Percentiles rank a stretch among this genome's conserved stretches.
phyloP scores from a whole-genome alignment of 495 filamentous ascomycete species.

The Penicillium angulare region DNA sequence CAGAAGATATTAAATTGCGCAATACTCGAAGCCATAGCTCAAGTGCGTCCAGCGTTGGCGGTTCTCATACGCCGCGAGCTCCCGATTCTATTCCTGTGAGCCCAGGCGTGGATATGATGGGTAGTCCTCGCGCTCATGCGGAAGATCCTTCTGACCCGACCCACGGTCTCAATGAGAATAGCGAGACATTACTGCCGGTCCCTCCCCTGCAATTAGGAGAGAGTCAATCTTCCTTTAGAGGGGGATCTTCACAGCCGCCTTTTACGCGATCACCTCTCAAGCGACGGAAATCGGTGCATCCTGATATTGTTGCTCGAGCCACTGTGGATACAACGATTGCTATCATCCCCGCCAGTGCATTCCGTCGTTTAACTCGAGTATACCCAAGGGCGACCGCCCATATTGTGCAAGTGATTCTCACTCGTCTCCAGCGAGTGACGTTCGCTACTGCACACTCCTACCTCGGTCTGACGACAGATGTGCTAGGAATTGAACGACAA shows the following conservation, averaged over 20 bases:
- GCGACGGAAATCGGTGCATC: conserved; percentile 76
- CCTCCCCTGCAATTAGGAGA: conserved; percentile 74
- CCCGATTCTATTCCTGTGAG: conserved; percentile 48
- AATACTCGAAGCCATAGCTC: conserved; percentile 49
- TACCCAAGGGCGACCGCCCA: conserved; percentile 96
- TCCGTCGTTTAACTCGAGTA: conserved; percentile 86
- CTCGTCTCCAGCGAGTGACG: conserved; percentile 89
- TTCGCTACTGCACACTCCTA: conserved; percentile 92
- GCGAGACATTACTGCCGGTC: conserved; percentile 50
- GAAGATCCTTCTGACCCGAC: conserved; percentile 20
- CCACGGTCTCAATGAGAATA: conserved; percentile 13
- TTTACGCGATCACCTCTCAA: conserved; percentile 4
- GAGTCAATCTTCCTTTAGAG: conserved; percentile 24
- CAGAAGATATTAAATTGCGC: conserved; percentile 84
- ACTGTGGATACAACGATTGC: conserved; percentile 97
- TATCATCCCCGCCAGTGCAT: conserved; percentile 94
- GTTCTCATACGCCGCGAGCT: conserved; percentile 26
- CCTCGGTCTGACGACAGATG: conserved; percentile 85
- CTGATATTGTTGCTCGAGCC: conserved; percentile 94
- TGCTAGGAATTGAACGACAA: conserved; percentile 83
- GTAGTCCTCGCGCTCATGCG: conserved; percentile 32
- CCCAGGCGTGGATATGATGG: conserved; percentile 33
- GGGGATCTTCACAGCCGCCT: conserved; percentile 5
- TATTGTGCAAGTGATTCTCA: conserved; percentile 95
- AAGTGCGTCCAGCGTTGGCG: conserved; percentile 37